Evolutionary conservation across 2,329 filamentous ascomycete genomes (phyloP).

Genomic region (Exophiala calicioides): DNA sequence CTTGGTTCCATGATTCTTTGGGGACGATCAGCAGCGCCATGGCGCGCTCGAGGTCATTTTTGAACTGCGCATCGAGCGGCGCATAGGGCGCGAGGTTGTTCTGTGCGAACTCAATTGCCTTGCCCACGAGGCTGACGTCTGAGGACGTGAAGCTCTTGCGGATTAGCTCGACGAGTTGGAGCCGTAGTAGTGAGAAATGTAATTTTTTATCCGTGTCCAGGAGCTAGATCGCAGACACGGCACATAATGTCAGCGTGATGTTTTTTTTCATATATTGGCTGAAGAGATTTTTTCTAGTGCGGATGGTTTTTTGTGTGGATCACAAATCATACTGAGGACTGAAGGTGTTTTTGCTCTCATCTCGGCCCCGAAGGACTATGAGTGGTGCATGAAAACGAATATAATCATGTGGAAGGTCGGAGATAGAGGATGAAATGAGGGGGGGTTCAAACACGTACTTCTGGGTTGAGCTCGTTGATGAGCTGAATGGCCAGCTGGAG

Average conservation of each 20-base stretch:
- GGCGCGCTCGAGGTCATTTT: constrained; percentile 85
- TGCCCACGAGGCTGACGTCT: constrained; percentile 65
- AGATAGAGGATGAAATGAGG: background rate
- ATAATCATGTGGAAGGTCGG: constrained; percentile 77
- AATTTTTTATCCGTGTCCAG: constrained; percentile 78
- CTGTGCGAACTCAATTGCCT: constrained; percentile 83
- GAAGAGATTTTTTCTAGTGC: too few relatives aligned
- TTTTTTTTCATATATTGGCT: too few relatives aligned
- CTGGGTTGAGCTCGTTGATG: constrained; percentile 85
- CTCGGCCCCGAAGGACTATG: constrained; percentile 86
- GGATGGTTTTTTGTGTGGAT: constrained; percentile 15
- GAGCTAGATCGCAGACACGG: constrained; percentile 61
- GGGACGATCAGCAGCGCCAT: constrained; percentile 91
- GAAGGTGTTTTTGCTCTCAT: constrained; percentile 83
- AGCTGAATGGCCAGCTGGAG: constrained; percentile 82
- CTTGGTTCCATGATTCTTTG: constrained; percentile 65
- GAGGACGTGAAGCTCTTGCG: constrained; percentile 65
- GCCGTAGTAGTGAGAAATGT: constrained; percentile 83
- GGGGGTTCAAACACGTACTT: constrained; percentile 70
- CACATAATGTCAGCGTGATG: too few relatives aligned
- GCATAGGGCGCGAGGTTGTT: constrained; percentile 84
- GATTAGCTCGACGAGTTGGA: constrained; percentile 94
- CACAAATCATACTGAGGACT: constrained; percentile 80
- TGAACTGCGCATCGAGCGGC: constrained; percentile 75
- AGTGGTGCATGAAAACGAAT: constrained; percentile 99